phyloP scores from a whole-genome alignment of 768 basidiomycete species.

The Trametes maxima region DNA sequence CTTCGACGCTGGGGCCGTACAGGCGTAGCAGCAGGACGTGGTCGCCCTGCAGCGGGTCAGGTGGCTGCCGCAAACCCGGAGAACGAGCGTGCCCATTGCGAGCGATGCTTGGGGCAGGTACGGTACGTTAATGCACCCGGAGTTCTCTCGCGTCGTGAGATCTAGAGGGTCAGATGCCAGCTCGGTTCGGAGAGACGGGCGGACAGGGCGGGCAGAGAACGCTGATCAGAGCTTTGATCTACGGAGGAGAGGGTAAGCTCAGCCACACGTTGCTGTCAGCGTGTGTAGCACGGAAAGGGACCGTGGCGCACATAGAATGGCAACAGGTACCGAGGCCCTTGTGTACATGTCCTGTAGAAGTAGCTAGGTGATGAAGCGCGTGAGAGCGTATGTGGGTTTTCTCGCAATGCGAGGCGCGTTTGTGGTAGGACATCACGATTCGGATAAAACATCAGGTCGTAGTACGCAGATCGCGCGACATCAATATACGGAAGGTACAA shows the following conservation, averaged over 20 bases:
- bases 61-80: too few species aligned
- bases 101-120: not conserved
- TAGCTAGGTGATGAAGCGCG: not conserved
- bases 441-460: constrained; percentile 4
- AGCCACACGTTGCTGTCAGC: constrained; percentile 6
- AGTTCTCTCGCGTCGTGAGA: not conserved
- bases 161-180: constrained; percentile 4
- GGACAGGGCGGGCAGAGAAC: constrained; percentile 1
- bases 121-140: not conserved
- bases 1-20: too few species aligned
- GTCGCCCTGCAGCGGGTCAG: too few species aligned
- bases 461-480: not conserved
- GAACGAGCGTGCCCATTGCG: too few species aligned
- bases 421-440: constrained; percentile 1
- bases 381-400: not conserved
- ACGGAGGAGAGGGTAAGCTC: constrained; percentile 1
- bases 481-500: not conserved
- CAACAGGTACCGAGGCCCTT: not conserved
- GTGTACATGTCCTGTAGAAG: not conserved
- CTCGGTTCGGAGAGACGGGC: not conserved
- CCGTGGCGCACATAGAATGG: not conserved
- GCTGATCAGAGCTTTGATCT: constrained; percentile 14
- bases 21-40: too few species aligned
- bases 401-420: not conserved
- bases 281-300: not conserved